These are phyloP conservation scores for Pulveroboletus frians DNA, from an alignment of 768 basidiomycete species.

Conservation along the genomic window DNA sequence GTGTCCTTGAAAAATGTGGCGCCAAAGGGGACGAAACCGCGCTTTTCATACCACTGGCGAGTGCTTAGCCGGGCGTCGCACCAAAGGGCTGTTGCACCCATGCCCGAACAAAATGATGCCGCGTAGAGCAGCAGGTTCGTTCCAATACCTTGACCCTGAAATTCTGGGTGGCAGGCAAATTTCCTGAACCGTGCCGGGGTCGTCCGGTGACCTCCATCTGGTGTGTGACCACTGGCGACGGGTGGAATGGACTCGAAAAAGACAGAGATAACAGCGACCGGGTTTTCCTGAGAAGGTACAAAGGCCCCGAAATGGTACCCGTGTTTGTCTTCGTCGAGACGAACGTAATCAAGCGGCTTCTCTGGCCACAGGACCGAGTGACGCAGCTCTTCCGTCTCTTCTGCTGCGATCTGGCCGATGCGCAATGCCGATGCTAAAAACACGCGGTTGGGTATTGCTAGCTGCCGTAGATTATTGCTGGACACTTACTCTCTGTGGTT, in stretches of 20 bases:
- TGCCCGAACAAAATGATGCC: conserved; percentile 37
- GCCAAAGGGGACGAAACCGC: conserved; percentile 48
- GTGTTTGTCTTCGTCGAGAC: conserved; percentile 45
- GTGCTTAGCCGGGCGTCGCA: conserved; percentile 51
- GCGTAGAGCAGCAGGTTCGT: conserved; percentile 40
- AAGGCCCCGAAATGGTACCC: conserved; percentile 58
- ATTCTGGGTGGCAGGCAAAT: conserved; percentile 50
- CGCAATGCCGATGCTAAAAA: conserved; percentile 10
- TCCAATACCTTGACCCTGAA: conserved; percentile 52
- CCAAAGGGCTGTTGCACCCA: conserved; percentile 44
- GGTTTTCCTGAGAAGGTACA: conserved; percentile 30
- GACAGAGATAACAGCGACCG: conserved; percentile 53
- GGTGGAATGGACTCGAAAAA: conserved; percentile 41
- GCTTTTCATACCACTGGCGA: conserved; percentile 46
- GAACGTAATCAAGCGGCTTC: conserved; percentile 43
- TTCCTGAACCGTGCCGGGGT: conserved; percentile 49
- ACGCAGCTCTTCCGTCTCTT: conserved; percentile 46
- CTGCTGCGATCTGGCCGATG: conserved; percentile 34
- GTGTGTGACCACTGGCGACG: conserved; percentile 1
- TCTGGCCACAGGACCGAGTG: conserved; percentile 57
- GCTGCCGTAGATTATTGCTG: not conserved
- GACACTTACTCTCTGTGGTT: conserved; percentile 12
- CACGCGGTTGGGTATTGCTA: not conserved
- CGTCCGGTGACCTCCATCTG: conserved; percentile 1
- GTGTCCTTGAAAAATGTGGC: conserved; percentile 47